Percentiles rank a stretch among this genome's conserved stretches.
These are phyloP conservation scores for Penicillium canescens DNA, from an alignment of 495 filamentous ascomycete species.

Conservation along the genomic window DNA sequence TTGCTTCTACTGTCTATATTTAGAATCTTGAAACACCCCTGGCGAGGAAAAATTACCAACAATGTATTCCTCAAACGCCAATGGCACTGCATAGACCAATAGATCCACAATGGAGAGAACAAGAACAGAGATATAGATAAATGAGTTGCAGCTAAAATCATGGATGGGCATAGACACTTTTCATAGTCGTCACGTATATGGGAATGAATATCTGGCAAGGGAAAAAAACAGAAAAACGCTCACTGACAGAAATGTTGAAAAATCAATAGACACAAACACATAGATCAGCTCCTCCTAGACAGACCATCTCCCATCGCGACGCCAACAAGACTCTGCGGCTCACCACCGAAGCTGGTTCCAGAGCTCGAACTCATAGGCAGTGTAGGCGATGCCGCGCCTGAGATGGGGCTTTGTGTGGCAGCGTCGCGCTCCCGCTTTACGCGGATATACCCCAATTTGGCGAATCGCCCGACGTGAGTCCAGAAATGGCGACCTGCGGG, in stretches of 20 bases:
- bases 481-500: slow-evolving; percentile 94
- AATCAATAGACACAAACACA: background rate
- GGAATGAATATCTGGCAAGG: background rate
- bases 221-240: background rate
- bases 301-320: slow-evolving; percentile 37
- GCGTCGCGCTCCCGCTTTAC: slow-evolving; percentile 65
- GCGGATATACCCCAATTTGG: slow-evolving; percentile 75
- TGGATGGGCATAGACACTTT: background rate
- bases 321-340: slow-evolving; percentile 40
- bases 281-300: slow-evolving; percentile 21
- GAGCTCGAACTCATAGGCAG: slow-evolving; percentile 8
- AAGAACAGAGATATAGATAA: background rate
- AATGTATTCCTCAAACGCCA: background rate
- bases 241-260: slow-evolving; percentile 5
- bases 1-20: background rate
- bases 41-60: background rate
- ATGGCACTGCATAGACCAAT: background rate
- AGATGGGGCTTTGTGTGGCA: slow-evolving; percentile 27
- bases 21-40: background rate
- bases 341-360: slow-evolving; percentile 27
- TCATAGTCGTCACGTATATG: slow-evolving; percentile 1
- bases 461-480: slow-evolving; percentile 79
- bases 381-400: slow-evolving; percentile 12
- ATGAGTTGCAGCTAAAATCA: background rate
- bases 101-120: background rate